Evolutionary conservation across 441 rosid species (phyloP).

Genomic region (Eruca vesicaria): DNA sequence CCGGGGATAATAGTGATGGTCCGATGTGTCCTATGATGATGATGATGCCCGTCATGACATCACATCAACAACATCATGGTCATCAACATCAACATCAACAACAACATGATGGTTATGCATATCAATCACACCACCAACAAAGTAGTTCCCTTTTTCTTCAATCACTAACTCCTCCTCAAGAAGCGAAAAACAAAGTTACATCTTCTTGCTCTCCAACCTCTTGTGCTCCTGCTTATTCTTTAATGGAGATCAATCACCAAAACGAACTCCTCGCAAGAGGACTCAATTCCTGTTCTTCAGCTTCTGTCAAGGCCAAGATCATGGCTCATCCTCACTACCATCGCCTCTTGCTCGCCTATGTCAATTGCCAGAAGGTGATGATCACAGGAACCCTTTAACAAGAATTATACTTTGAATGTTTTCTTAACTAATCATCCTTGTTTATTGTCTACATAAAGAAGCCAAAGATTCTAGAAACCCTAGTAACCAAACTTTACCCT

Average conservation of each 20-base stretch:
- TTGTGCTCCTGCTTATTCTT: slow-evolving; percentile 43
- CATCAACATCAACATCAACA: slow-evolving; percentile 31
- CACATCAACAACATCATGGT: slow-evolving; percentile 37
- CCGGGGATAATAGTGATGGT: slow-evolving; percentile 57
- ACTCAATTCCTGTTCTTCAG: slow-evolving; percentile 30
- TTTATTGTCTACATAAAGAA: not conserved
- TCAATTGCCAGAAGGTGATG: slow-evolving; percentile 87
- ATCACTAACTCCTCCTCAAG: slow-evolving; percentile 36
- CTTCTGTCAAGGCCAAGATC: slow-evolving; percentile 77
- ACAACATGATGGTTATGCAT: slow-evolving; percentile 38
- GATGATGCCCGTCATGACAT: slow-evolving; percentile 59
- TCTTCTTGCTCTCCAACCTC: slow-evolving; percentile 29
- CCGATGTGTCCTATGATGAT: slow-evolving; percentile 55
- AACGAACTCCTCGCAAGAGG: slow-evolving; percentile 22
- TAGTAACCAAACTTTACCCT: slow-evolving; percentile 27
- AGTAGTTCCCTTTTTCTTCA: slow-evolving; percentile 52
- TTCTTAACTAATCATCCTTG: not conserved
- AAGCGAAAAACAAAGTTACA: slow-evolving; percentile 38
- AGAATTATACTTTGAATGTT: not conserved
- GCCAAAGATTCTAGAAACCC: slow-evolving; percentile 34
- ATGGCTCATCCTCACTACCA: slow-evolving; percentile 95
- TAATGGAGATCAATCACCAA: slow-evolving; percentile 57
- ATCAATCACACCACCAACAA: slow-evolving; percentile 45
- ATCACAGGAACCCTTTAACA: not conserved
- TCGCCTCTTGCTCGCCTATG: slow-evolving; percentile 84